A percentile compares a stretch with the other conserved stretches of the same genome.
These are phyloP conservation scores for Boletus huronensis DNA, from an alignment of 768 basidiomycete genomes.

Conservation along the genomic window DNA sequence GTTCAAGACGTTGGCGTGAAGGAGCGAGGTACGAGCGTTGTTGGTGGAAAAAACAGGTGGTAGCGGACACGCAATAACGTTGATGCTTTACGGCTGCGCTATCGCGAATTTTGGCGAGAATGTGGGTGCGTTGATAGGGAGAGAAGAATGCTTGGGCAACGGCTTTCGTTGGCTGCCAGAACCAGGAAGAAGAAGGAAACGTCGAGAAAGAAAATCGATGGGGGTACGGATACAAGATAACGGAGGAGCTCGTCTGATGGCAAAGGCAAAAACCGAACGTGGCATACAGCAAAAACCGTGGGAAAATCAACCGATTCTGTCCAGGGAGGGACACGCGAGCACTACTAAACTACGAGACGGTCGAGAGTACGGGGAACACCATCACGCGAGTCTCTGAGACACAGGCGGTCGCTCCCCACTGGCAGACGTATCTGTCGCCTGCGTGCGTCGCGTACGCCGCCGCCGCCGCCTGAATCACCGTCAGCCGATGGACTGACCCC, in stretches of 20 bases:
- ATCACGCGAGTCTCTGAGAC: neutral
- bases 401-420: neutral
- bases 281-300: conserved; percentile 28
- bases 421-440: conserved; percentile 8
- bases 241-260: conserved; percentile 31
- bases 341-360: no score
- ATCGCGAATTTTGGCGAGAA: conserved; percentile 20
- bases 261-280: conserved; percentile 34
- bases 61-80: conserved; percentile 17
- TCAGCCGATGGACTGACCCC: neutral
- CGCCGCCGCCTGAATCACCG: conserved; percentile 24
- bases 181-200: conserved; percentile 15
- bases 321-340: no score
- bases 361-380: no score
- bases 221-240: conserved; percentile 33
- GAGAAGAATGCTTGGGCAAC: conserved; percentile 5
- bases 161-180: conserved; percentile 23
- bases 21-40: conserved; percentile 14
- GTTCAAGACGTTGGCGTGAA: conserved; percentile 19
- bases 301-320: conserved; percentile 17
- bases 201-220: conserved; percentile 31
- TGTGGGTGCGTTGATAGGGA: neutral
- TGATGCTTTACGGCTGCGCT: conserved; percentile 20
- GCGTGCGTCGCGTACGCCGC: conserved; percentile 23
- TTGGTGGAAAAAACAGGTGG: conserved; percentile 26